Base-by-base conservation (phyloP, 2,329 filamentous ascomycete species). In the Gaeumannomyces sp. region DNA sequence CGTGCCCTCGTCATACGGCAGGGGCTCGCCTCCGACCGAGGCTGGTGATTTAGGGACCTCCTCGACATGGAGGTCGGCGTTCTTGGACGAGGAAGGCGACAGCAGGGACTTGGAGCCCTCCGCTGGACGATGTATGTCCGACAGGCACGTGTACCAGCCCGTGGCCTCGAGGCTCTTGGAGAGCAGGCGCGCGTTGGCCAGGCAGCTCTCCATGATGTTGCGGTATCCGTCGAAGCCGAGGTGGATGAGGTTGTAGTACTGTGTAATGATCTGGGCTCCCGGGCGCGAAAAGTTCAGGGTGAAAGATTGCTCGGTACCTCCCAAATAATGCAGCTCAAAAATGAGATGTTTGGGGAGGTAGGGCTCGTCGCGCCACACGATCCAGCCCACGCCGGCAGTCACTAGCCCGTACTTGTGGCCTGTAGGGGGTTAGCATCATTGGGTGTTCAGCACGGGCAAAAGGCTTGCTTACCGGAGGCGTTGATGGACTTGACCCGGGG, bases 161-260 rank as follows among this genome's bases (percentile, higher is more conserved):
- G 86, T 89, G 2, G 82, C 81, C 71, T 90, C 88, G 13, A 90
- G 78, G 11, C 81, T 81, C 67, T 87, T 84, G 61, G 84, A 87
- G 19, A 90, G 76, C 1, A 90, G 73, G 2, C 88, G 80, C 1
- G 88, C 87, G 70, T 90, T 90, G 35, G 81, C 73, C 53, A 91
- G 76, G 61, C 84, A 85, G 71, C 89, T 89, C 71, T 89, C 87
- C 84, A 87, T 89, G 66, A 89, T 81, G 50, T 78, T 76, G 14
- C 80, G 81, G 74, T 88, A 92, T 13, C 89, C 89, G 2, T 78
- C 77, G 73, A 86, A 88, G 2, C 89, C 89, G 0, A 91, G 81
- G 68, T 90, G 88, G 66, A 91, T 86, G 16, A 91, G 78, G 69
- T 91, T 90, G 76, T 86, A 91, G 74, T 91, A 91, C 71, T 91